These are phyloP conservation scores for Breviolum minutum DNA, from an alignment of 73 alveolate species.

Conservation along the genomic window DNA sequence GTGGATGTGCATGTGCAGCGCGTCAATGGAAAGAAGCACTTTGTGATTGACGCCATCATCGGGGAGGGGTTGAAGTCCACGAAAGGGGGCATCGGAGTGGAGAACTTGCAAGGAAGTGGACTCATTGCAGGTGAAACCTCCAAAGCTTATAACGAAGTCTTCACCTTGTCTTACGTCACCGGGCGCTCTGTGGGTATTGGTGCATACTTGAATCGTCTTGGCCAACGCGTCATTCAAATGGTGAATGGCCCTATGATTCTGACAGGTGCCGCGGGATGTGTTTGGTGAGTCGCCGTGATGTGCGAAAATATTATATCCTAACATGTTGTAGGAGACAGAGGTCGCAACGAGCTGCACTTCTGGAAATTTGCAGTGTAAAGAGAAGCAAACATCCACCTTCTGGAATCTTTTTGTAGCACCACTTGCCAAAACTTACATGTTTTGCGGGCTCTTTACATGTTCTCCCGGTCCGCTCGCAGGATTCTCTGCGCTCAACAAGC, in stretches of 20 bases:
- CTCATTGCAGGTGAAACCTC: slow-evolving; percentile 95
- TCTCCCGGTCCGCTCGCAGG: slow-evolving; percentile 12
- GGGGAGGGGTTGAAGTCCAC: slow-evolving; percentile 91
- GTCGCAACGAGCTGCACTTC: not conserved
- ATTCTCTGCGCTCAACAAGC: slow-evolving; percentile 91
- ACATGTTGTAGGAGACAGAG: not conserved
- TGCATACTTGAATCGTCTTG: slow-evolving; percentile 89
- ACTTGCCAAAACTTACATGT: no score
- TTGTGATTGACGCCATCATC: slow-evolving; percentile 70
- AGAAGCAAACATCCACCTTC: not conserved
- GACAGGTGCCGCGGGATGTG: slow-evolving; percentile 31
- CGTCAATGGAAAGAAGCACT: slow-evolving; percentile 70
- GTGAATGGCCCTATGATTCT: slow-evolving; percentile 87
- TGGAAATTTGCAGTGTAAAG: not conserved
- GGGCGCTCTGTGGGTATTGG: slow-evolving; percentile 95
- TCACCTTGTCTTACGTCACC: slow-evolving; percentile 87
- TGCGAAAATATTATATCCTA: not conserved
- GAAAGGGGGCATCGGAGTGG: slow-evolving; percentile 92
- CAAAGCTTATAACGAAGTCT: slow-evolving; percentile 80
- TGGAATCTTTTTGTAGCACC: not conserved
- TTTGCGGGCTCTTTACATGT: no score
- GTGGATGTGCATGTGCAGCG: slow-evolving; percentile 42
- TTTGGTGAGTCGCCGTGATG: not conserved
- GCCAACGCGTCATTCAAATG: slow-evolving; percentile 94
- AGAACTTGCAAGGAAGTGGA: slow-evolving; percentile 92